phyloP scores from a whole-genome alignment of 768 basidiomycete genomes.

The Panaeolus cyanescens region DNA sequence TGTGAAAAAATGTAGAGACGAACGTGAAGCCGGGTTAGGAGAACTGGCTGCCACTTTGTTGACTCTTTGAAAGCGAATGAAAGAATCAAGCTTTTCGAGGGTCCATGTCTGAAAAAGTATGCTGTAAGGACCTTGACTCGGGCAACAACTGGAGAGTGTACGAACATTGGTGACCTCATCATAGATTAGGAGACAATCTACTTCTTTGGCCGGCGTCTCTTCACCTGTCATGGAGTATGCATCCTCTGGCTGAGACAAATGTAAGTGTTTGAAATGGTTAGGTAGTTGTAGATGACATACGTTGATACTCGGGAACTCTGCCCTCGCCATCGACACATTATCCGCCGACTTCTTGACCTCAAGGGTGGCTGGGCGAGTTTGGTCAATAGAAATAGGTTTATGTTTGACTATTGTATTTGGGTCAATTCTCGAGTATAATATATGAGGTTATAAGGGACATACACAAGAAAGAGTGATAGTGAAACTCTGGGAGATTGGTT shows the following conservation, averaged over 20 bases:
- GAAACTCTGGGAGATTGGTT: slow-evolving; percentile 57
- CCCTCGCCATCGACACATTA: slow-evolving; percentile 41
- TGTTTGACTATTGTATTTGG: slow-evolving; percentile 59
- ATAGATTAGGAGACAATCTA: slow-evolving; percentile 79
- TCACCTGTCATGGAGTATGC: slow-evolving; percentile 49
- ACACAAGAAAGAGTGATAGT: slow-evolving; percentile 83
- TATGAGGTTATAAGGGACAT: slow-evolving; percentile 25
- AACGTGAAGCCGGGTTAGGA: slow-evolving; percentile 33
- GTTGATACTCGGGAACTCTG: slow-evolving; percentile 69
- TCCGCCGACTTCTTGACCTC: slow-evolving; percentile 60
- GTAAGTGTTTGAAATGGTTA: not conserved
- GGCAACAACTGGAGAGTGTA: slow-evolving; percentile 7
- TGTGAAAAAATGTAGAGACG: slow-evolving; percentile 15
- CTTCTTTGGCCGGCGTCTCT: slow-evolving; percentile 63
- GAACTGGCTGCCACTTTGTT: slow-evolving; percentile 36
- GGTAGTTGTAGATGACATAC: slow-evolving; percentile 36
- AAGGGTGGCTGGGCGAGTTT: slow-evolving; percentile 63
- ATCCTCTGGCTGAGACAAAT: slow-evolving; percentile 12
- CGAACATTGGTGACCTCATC: slow-evolving; percentile 74
- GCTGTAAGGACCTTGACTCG: slow-evolving; percentile 12
- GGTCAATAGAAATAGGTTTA: slow-evolving; percentile 72
- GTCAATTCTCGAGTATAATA: not conserved
- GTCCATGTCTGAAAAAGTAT: slow-evolving; percentile 56
- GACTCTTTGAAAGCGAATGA: slow-evolving; percentile 54
- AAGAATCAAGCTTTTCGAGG: slow-evolving; percentile 75